Base-by-base conservation (phyloP, 257 asterid species). In the Linderniella brevidens region DNA sequence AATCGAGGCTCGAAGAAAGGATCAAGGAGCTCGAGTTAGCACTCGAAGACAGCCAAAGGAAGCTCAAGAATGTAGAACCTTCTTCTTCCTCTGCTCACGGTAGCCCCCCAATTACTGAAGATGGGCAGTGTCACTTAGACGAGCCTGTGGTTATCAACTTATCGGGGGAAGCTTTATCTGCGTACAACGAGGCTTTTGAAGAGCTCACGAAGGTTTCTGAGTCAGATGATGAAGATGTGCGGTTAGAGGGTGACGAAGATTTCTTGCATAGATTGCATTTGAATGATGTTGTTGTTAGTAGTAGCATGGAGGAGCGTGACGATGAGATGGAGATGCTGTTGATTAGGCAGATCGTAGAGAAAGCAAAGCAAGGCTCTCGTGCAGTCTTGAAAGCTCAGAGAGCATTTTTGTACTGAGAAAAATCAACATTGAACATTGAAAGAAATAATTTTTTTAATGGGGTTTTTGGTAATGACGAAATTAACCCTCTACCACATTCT, bases 281-380 rank as follows among this genome's bases (percentile, higher is more conserved):
- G 39, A 3, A 38, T 58, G 44, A 61, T 32, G 74, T 54, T 42
- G 12, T 42, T 18, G 12, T 41, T 8, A 41, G 55, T 38, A 16
- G 65, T 40, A 54, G 66, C 58, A 57, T 52, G 48, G 73, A 67
- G 8, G 75, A 54, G 8, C 53, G 54, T 35, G 72, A 57, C 17
- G 72, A 84, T 63, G 98, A 85, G 66, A 72, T 76, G 81, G 98
- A 84, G 69, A 75, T 65, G 73, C 53, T 80, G 60, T 64, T 88
- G 71, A 78, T 88, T 49, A 66, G 64, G 70, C 94, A 81, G 51
- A 71, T 88, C 40, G 84, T 84, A 13, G 94, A 84, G 74, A 70
- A 68, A 72, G 93, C 93, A 17, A 74, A 69, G 58, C 80, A 80
- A 66, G 92, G 98, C 15, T 84, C 93, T 39, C 86, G 96, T 66